Conservation (phyloP, 2,329 filamentous ascomycete genomes). For the Drechslerella coelobrocha region DNA sequence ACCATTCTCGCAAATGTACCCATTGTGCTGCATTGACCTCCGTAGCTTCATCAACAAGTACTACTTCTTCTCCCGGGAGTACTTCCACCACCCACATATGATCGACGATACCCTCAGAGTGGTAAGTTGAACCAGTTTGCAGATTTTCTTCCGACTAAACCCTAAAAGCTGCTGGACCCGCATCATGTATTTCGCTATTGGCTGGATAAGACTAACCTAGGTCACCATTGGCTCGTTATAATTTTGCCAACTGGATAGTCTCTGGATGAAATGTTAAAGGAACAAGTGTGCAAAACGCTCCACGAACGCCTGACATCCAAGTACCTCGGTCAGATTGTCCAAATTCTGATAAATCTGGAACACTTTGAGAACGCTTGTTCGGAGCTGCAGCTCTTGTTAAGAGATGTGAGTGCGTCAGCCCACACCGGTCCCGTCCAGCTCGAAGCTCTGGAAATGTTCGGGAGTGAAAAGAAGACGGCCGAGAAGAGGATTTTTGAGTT, state of each 20-base stretch:
- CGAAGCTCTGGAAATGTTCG: constrained; percentile 83
- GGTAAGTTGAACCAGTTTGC: constrained; percentile 65
- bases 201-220: constrained; percentile 24
- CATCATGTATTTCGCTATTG: constrained; percentile 44
- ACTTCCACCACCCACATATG: constrained; percentile 86
- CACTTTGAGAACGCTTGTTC: constrained; percentile 94
- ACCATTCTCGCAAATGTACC: constrained; percentile 99
- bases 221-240: constrained; percentile 31
- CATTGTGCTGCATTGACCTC: constrained; percentile 96
- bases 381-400: constrained; percentile 86
- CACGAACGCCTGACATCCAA: constrained; percentile 88
- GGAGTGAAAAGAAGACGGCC: constrained; percentile 88
- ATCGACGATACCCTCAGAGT: constrained; percentile 83
- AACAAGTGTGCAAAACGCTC: constrained; percentile 88
- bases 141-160: constrained; percentile 42
- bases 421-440: constrained; percentile 77
- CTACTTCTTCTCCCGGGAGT: constrained; percentile 95
- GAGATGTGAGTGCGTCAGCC: constrained; percentile 73
- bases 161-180: constrained; percentile 16
- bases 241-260: constrained; percentile 64
- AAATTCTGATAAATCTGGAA: constrained; percentile 96
- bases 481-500: constrained; percentile 98
- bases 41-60: constrained; percentile 97
- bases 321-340: constrained; percentile 96
- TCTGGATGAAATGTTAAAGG: constrained; percentile 90